Base-by-base conservation (phyloP, 1,284 basidiomycete species). In the Neonothopanus nambi region DNA sequence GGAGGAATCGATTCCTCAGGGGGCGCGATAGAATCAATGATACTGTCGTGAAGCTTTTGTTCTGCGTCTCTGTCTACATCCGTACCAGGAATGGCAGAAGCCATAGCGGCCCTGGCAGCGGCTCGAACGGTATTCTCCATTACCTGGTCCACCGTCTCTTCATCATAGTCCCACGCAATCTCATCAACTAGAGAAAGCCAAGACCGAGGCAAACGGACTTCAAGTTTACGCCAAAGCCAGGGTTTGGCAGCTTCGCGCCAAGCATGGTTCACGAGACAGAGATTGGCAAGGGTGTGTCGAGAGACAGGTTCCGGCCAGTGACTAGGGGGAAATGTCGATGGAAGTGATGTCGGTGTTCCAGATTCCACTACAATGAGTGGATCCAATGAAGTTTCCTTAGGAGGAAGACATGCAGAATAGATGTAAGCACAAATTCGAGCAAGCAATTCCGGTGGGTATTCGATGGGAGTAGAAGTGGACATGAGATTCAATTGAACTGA, bases 141-240 rank as follows among this genome's bases (percentile, higher is more conserved):
- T n/a, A 85, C 79, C 51, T 76, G 70, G 15, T 82, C 84, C 8
- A 85, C 74, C 5, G 81, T 77, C 45, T 86, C 81, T 56, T 82
- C 85, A 35, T 84, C 79, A 54, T 86, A 86, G n/a, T 82, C 82
- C 65, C 84, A 86, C 1, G 84, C 78, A 41, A 91, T 80, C 61
- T 89, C 82, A 38, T 89, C 87, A 11, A 91, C 78, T 18, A 92
- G 77, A 13, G 85, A 72, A n/a, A 92, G 79, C 88, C 90, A 92
- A 61, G 79, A 84, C 17, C 83, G 79, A 5, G 90, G 89, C 11
- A 91, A 77, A 11, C 89, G 81, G 40, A 92, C 85, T 67, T 92
- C 89, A 59, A 92, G 71, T 70, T 83, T 84, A 54, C 79, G 80
- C 89, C 89, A 92, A 3, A 92, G 71, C 84, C 84, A 91, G 0